Conservation (phyloP, 208 protist species). For the Herpetomonas muscarum region DNA sequence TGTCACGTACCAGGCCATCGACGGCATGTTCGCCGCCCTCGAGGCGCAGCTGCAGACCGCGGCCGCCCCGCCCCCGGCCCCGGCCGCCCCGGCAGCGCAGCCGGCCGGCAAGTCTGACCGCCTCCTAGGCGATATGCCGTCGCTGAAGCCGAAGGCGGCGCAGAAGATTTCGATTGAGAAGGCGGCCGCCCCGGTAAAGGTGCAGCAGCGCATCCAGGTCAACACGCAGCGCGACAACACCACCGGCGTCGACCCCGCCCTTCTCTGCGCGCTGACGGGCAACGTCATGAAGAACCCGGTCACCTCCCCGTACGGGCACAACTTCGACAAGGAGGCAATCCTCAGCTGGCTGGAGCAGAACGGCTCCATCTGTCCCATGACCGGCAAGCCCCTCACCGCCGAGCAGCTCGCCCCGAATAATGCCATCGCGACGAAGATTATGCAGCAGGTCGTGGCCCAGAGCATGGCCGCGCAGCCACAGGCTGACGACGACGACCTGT, state of each 20-base stretch:
- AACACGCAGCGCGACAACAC: constrained; percentile 37
- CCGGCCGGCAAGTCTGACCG: constrained; percentile 4
- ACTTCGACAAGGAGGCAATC: constrained; percentile 84
- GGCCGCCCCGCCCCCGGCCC: constrained; percentile 9
- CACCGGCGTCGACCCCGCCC: constrained; percentile 46
- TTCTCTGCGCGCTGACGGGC: constrained; percentile 84
- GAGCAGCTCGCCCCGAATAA: constrained; percentile 60
- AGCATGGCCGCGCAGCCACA: constrained; percentile 60
- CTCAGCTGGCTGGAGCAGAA: constrained; percentile 84
- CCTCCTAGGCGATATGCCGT: constrained; percentile 65
- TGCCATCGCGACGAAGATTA: constrained; percentile 62
- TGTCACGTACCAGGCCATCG: constrained; percentile 59
- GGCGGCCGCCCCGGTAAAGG: constrained; percentile 55
- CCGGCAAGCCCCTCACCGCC: constrained; percentile 71
- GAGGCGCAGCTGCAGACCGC: constrained; percentile 36
- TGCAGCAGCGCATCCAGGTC: constrained; percentile 31
- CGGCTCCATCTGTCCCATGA: constrained; percentile 88
- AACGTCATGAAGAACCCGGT: constrained; percentile 91
- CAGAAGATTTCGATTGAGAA: constrained; percentile 75
- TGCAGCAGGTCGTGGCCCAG: constrained; percentile 76
- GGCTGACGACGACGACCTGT: constrained; percentile 77
- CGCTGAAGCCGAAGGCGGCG: constrained; percentile 34
- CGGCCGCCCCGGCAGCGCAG: constrained; percentile 11
- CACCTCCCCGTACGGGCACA: constrained; percentile 86
- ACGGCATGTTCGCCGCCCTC: constrained; percentile 45